These are phyloP conservation scores for Cocos nucifera DNA, from an alignment of 176 grass and related monocot genomes.

Conservation along the genomic window DNA sequence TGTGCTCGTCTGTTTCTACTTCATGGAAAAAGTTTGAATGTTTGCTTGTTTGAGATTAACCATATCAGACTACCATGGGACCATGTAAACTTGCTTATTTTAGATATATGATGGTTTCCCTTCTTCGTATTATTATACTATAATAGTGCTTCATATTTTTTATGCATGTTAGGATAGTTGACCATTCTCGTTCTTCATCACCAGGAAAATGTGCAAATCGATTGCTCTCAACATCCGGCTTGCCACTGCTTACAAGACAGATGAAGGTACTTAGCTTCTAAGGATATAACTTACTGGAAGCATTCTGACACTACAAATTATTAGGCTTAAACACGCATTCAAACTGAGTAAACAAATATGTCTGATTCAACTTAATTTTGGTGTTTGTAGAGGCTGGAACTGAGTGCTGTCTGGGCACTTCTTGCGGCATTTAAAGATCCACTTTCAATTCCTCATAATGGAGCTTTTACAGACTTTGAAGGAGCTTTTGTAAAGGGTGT, in stretches of 20 bases:
- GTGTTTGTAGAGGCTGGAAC: conserved; percentile 61
- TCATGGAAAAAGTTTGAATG: too few species aligned
- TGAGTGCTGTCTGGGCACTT: conserved; percentile 87
- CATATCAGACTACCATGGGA: too few species aligned
- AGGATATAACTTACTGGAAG: too few species aligned
- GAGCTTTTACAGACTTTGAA: conserved; percentile 36
- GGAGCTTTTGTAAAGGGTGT: conserved; percentile 84
- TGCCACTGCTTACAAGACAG: conserved; percentile 74
- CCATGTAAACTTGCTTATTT: too few species aligned
- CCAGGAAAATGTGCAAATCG: conserved; percentile 92
- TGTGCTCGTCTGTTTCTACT: too few species aligned
- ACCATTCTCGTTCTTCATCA: conserved; percentile 13
- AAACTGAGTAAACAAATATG: too few species aligned
- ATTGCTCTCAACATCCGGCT: conserved; percentile 75
- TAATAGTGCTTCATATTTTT: too few species aligned
- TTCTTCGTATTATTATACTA: too few species aligned
- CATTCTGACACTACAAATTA: too few species aligned
- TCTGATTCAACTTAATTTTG: conserved; percentile 1
- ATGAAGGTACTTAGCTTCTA: conserved; percentile 54
- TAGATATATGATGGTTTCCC: too few species aligned
- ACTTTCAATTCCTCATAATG: conserved; percentile 46
- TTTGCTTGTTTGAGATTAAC: too few species aligned
- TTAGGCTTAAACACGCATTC: too few species aligned
- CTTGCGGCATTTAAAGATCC: conserved; percentile 85
- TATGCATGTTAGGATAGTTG: background rate